A percentile compares a stretch with the other conserved stretches of the same genome.
Conservation (phyloP, 148 eudicot species). For the Bassia scoparia region DNA sequence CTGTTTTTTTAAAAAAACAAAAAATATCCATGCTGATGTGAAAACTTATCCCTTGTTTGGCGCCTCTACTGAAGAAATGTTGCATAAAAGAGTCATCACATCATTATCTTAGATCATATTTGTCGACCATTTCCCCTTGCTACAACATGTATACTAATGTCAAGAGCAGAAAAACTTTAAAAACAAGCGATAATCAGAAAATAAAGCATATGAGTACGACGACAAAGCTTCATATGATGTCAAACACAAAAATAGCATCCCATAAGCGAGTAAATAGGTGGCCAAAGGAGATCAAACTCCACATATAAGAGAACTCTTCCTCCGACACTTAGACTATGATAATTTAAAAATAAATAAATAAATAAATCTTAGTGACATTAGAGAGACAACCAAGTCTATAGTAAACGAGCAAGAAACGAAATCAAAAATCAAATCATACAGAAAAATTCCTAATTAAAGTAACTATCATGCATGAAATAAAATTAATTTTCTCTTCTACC, state of each 20-base stretch:
- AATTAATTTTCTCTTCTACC: slow-evolving; percentile 27
- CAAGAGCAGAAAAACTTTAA: too few species aligned
- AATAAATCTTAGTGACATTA: neutral
- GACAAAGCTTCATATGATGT: neutral
- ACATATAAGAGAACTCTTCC: neutral
- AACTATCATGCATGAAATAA: neutral
- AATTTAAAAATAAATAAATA: too few species aligned
- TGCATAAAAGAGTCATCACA: neutral
- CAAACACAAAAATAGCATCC: neutral
- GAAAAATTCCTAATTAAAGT: slow-evolving; percentile 1
- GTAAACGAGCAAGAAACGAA: neutral
- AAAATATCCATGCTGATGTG: too few species aligned
- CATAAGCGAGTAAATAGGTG: neutral
- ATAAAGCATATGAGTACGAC: too few species aligned
- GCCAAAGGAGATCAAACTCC: neutral
- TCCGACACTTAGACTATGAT: neutral
- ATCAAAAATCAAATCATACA: neutral
- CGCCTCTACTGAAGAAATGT: neutral
- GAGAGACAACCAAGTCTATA: neutral
- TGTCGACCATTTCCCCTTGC: too few species aligned
- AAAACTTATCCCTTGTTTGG: neutral
- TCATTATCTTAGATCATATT: neutral
- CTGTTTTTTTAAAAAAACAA: neutral
- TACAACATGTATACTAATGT: neutral
- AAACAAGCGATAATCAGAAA: too few species aligned